Percentiles rank a stretch among this genome's conserved stretches.
These are phyloP conservation scores for Graphium sp. DNA, from an alignment of 2,329 filamentous ascomycete species.

Conservation along the genomic window DNA sequence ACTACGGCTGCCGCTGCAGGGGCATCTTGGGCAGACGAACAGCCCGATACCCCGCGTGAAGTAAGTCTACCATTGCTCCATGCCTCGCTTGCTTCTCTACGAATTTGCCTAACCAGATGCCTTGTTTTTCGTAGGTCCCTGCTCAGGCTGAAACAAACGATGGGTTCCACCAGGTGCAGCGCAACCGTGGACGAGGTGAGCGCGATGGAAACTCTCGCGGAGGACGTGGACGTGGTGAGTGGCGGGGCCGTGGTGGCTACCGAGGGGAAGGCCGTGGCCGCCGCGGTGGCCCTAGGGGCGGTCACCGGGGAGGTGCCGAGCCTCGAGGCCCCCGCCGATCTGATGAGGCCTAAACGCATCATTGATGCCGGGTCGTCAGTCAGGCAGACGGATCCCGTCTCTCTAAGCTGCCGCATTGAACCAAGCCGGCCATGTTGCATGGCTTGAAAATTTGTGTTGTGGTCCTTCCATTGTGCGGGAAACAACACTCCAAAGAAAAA, in stretches of 20 bases:
- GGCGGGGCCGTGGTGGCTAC: conserved; percentile 32
- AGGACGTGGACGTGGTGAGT: conserved; percentile 26
- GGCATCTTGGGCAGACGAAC: conserved; percentile 72
- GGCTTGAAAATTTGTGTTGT: no score
- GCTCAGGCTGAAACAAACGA: conserved; percentile 30
- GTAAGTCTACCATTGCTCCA: conserved; percentile 14
- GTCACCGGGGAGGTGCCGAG: conserved; percentile 12
- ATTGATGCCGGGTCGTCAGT: conserved; percentile 14
- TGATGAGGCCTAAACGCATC: conserved; percentile 2
- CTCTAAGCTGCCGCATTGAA: no score
- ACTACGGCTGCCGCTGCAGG: conserved; percentile 35
- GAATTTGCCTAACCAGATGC: conserved; percentile 5
- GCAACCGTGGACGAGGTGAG: conserved; percentile 37
- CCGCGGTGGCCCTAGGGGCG: conserved; percentile 18
- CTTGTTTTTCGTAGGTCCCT: conserved; percentile 13
- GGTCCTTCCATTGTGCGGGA: no score
- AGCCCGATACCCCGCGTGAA: conserved; percentile 34
- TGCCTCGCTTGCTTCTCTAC: not conserved
- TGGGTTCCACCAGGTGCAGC: conserved; percentile 58
- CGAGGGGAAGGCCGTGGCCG: conserved; percentile 26
- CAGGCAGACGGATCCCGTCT: no score
- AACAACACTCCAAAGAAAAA: no score
- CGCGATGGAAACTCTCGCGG: conserved; percentile 26
- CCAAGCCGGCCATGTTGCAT: no score
- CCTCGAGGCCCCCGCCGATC: conserved; percentile 17